Conservation (phyloP, 768 basidiomycete genomes). For the Asterophora parasitica region DNA sequence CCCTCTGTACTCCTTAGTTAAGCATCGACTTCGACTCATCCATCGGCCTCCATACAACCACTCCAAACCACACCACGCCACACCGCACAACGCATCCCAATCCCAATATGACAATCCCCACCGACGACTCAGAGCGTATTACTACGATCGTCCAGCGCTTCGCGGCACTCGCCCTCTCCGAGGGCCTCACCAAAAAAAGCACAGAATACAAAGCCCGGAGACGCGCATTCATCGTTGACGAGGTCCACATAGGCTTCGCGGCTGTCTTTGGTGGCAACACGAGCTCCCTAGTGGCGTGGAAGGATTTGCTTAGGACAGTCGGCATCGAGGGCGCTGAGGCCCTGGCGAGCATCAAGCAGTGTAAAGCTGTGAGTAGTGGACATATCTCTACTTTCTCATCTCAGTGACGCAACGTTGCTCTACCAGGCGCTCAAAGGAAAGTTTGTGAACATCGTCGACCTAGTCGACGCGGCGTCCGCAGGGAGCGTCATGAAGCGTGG, state of each 20-base stretch:
- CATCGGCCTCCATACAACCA: too few species aligned
- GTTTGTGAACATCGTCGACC: constrained; percentile 19
- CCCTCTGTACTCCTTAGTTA: too few species aligned
- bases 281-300: constrained; percentile 13
- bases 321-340: constrained; percentile 5
- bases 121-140: too few species aligned
- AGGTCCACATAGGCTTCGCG: constrained; percentile 8
- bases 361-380: constrained; percentile 4
- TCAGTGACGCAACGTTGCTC: too few species aligned
- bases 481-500: constrained; percentile 4
- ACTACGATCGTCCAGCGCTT: constrained; percentile 12
- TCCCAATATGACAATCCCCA: too few species aligned
- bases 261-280: constrained; percentile 10
- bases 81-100: too few species aligned
- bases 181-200: constrained; percentile 12
- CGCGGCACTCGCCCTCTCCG: constrained; percentile 9
- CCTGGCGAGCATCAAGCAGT: constrained; percentile 10
- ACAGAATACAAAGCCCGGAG: constrained; percentile 12
- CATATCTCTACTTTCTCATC: too few species aligned
- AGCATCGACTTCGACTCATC: too few species aligned
- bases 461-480: constrained; percentile 12
- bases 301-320: constrained; percentile 9
- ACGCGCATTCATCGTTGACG: constrained; percentile 5
- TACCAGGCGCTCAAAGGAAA: constrained; percentile 14
- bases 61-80: too few species aligned